Conservation (phyloP, 192 early-diverging fungal species). For the Obelidium mucronatum region DNA sequence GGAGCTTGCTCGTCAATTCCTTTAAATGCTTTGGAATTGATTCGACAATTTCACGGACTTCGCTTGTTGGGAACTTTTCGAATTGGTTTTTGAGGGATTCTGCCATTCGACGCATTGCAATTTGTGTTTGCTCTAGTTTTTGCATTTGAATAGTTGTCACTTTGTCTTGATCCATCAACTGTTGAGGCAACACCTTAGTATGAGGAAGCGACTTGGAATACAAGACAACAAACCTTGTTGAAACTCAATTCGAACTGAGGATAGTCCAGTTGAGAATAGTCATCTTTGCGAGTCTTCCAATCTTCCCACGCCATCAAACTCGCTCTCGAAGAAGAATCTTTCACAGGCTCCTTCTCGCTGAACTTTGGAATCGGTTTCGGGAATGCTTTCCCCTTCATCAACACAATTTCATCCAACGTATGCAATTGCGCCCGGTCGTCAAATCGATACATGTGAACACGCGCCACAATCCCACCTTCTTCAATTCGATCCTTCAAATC, state of each 20-base stretch:
- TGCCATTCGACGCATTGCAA: constrained; percentile 51
- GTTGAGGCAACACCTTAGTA: background rate
- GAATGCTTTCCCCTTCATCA: constrained; percentile 43
- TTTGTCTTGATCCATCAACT: constrained; percentile 32
- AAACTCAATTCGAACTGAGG: constrained; percentile 49
- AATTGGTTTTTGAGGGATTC: constrained; percentile 45
- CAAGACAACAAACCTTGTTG: constrained; percentile 37
- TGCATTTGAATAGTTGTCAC: constrained; percentile 8
- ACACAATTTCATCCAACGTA: constrained; percentile 50
- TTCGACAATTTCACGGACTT: constrained; percentile 47
- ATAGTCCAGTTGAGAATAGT: constrained; percentile 46
- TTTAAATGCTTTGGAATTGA: constrained; percentile 52
- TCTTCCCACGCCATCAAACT: constrained; percentile 41
- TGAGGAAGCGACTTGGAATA: background rate
- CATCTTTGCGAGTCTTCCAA: constrained; percentile 39
- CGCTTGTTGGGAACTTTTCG: constrained; percentile 37
- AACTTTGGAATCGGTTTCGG: constrained; percentile 43
- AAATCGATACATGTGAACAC: constrained; percentile 59
- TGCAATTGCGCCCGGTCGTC: constrained; percentile 50
- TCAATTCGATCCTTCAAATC: constrained; percentile 41
- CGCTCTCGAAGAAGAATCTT: constrained; percentile 40
- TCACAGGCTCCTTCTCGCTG: constrained; percentile 44
- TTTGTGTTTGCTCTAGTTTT: constrained; percentile 53
- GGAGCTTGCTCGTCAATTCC: constrained; percentile 43
- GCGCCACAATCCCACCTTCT: constrained; percentile 36